Percentiles rank a stretch among this genome's conserved stretches.
phyloP scores from a whole-genome alignment of 352 stramenopile genomes.

The Phytophthora fragariaefolia region DNA sequence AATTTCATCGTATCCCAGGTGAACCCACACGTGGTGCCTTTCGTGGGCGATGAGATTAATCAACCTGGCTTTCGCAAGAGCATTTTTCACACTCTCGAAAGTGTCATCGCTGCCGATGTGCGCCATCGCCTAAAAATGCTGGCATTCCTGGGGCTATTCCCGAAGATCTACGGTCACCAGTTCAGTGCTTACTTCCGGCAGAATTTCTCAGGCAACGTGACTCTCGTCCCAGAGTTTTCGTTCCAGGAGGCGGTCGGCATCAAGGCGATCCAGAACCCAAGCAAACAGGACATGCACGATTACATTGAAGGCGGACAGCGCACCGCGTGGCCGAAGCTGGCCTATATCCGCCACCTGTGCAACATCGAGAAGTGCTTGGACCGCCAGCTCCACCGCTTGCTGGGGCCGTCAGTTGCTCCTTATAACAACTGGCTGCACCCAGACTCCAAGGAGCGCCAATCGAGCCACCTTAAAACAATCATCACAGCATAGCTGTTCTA shows the following conservation, averaged over 20 bases:
- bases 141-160: conserved; percentile 87
- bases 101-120: conserved; percentile 82
- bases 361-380: conserved; percentile 88
- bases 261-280: conserved; percentile 89
- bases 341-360: conserved; percentile 94
- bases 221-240: conserved; percentile 92
- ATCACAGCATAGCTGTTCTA: conserved; percentile 9
- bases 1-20: conserved; percentile 93
- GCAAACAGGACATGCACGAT: conserved; percentile 67
- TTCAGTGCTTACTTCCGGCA: conserved; percentile 86
- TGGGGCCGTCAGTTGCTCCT: conserved; percentile 23
- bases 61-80: conserved; percentile 70
- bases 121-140: conserved; percentile 78
- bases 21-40: conserved; percentile 93
- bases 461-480: neutral
- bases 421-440: conserved; percentile 41
- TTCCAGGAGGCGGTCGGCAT: conserved; percentile 82
- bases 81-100: conserved; percentile 80
- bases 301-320: conserved; percentile 90
- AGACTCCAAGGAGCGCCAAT: conserved; percentile 24
- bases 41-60: conserved; percentile 92
- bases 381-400: conserved; percentile 39
- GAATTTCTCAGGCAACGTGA: conserved; percentile 98
- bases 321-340: conserved; percentile 91
- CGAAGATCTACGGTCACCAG: conserved; percentile 84